Evolutionary conservation across 192 early-diverging fungal genomes (phyloP), one percentile per base, ranked within the genome.

Genomic region (Chytriomyces confervae): DNA sequence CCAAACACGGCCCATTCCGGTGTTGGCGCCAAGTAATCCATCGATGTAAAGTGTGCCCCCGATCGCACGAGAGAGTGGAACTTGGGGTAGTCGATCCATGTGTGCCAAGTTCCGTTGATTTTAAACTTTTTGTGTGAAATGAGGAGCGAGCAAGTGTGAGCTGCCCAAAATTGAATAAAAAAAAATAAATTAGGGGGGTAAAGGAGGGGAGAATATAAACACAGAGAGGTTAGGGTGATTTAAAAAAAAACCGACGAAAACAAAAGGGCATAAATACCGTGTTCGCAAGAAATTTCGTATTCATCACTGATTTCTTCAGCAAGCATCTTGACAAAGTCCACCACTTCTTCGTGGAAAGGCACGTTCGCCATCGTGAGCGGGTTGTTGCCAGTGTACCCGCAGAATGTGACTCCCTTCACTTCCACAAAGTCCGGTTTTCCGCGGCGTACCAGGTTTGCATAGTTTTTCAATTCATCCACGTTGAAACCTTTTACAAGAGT

Each of bases 401-500:
- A 92, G 77, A 89, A 93, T 6, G 92, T 93, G 8, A 93, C 91
- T 23, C 92, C 92, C 77, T 93, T 93, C 44, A 93, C 86, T 69
- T 93, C 92, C 62, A 93, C 90, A 72, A 93, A 91, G 27, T 88
- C 88, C 7, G 92, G 92, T 53, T 84, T 84, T 43, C 91, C 92
- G 49, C 86, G 84, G 61, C 79, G 80, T 46, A 93, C 86, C 10
- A 92, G 78, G 27, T 89, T 86, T 0, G 86, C 89, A 79, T 93
- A 93, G 74, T 90, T 87, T 72, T 82, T 82, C 69, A 93, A 78
- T 46, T 91, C 91, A 13, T 84, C 84, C 29, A 89, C 91, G 72
- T 93, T 93, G 62, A 88, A 90, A 48, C 88, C 91, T 81, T 93
- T 92, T 51, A 93, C 91, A 6, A 93, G 77, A 1, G 92, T 92